These are phyloP conservation scores for Solanum sejunctum DNA, from an alignment of 257 asterid species.

Conservation along the genomic window DNA sequence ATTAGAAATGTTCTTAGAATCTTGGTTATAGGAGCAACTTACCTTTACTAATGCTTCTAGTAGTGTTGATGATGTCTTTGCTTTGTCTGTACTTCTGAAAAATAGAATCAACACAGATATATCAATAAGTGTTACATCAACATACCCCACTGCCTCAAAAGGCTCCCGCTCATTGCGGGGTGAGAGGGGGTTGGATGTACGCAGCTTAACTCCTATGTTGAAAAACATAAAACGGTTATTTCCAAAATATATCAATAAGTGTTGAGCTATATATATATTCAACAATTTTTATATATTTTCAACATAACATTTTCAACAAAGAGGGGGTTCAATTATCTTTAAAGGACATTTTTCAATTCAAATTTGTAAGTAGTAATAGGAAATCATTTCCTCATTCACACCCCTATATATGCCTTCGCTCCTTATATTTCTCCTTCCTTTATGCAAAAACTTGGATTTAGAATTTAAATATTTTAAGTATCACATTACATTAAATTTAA, in stretches of 20 bases:
- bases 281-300: too few relatives aligned
- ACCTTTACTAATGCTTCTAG: not conserved
- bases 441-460: not conserved
- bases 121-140: not conserved
- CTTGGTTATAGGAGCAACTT: not conserved
- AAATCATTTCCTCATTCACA: not conserved
- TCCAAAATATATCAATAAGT: not conserved
- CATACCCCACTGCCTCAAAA: too few relatives aligned
- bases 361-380: not conserved
- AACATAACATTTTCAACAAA: too few relatives aligned
- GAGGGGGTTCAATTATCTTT: not conserved
- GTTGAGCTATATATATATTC: too few relatives aligned
- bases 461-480: not conserved
- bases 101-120: not conserved
- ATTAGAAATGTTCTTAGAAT: not conserved
- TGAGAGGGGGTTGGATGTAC: too few relatives aligned
- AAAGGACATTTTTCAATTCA: not conserved
- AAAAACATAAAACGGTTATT: too few relatives aligned
- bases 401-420: too few relatives aligned
- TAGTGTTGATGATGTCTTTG: not conserved
- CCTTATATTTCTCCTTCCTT: not conserved
- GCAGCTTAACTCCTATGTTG: too few relatives aligned
- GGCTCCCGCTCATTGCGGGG: too few relatives aligned
- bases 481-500: not conserved
- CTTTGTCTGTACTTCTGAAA: not conserved